Evolutionary conservation across 2,329 filamentous ascomycete genomes (phyloP), one percentile per base, ranked within the genome.

Genomic region (Reticulascus tulasneorum): DNA sequence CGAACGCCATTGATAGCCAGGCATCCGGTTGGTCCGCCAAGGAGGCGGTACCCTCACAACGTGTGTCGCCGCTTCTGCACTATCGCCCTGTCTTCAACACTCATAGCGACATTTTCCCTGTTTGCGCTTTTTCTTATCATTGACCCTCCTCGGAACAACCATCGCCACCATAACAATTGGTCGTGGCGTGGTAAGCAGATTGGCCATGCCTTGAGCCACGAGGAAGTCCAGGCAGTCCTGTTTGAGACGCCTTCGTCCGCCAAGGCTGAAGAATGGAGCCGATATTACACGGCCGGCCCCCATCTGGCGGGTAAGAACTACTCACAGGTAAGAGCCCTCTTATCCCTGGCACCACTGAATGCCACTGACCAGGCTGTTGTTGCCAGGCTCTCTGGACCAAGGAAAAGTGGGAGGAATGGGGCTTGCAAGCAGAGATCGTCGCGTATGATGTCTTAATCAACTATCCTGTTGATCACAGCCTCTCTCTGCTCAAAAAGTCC

Each of bases 361-460:
- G 42, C 47, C n/a, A 48, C 38, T 34, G 4, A 47, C 30, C 16
- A 7, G n/a, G n/a, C n/a, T n/a, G n/a, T 27, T 10, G 11, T 19
- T 13, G 7, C 15, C 48, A 77, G 73, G 84, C 82, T 4, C 60
- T 79, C 28, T 91, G 85, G 85, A 93, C 86, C 1, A 72, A 75
- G 47, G 74, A 87, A 39, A 77, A 72, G 48, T 87, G 86, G 83
- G 67, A 79, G 48, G 74, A 82, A 50, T 85, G 84, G 65, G 84
- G 85, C 8, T 63, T 90, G 40, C 52, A 77, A 39, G 69, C 78
- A 3, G 62, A 68, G 11, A 79, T 91, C 37, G 74, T 77, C 6
- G 63, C 82, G 3, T 93, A 91, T 53, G 83, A 90, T 41, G 74
- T 82, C 23, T 90, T 86, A 48, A 67, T 90, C 52, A 91, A 90